Evolutionary conservation across 768 basidiomycete genomes (phyloP).

Genomic region (Phanerochaete sordida): DNA sequence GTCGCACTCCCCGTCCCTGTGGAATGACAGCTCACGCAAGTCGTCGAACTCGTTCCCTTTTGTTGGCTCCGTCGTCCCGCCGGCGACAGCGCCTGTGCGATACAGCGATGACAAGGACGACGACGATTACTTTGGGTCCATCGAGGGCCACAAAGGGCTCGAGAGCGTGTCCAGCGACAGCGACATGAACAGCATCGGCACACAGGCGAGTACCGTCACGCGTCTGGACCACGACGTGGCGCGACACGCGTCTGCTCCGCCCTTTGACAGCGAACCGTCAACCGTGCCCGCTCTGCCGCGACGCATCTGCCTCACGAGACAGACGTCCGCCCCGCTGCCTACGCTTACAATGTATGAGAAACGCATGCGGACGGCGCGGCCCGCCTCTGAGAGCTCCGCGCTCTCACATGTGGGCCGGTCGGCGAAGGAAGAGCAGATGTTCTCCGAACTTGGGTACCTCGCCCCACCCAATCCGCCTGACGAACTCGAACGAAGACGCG

Average conservation of each 20-base stretch:
- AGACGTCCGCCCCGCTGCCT: slow-evolving; percentile 63
- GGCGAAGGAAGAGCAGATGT: slow-evolving; percentile 68
- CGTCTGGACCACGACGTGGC: slow-evolving; percentile 13
- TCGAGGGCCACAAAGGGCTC: slow-evolving; percentile 7
- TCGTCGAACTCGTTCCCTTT: slow-evolving; percentile 3
- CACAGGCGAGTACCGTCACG: background rate
- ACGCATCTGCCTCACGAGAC: slow-evolving; percentile 53
- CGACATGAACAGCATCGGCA: background rate
- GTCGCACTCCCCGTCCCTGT: background rate
- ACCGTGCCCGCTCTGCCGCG: slow-evolving; percentile 48
- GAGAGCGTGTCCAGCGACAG: background rate
- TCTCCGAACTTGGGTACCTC: slow-evolving; percentile 61
- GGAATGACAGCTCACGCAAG: background rate
- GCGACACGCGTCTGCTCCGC: slow-evolving; percentile 26
- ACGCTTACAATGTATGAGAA: slow-evolving; percentile 32
- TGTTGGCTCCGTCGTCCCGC: slow-evolving; percentile 14
- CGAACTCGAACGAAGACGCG: slow-evolving; percentile 77
- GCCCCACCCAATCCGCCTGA: slow-evolving; percentile 82
- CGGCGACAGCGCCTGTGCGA: slow-evolving; percentile 27
- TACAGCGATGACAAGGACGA: slow-evolving; percentile 12
- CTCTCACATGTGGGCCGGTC: slow-evolving; percentile 41
- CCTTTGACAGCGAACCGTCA: slow-evolving; percentile 28
- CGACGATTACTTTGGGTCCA: slow-evolving; percentile 30
- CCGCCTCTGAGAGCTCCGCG: slow-evolving; percentile 20
- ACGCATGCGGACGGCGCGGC: slow-evolving; percentile 19